Conservation (phyloP, 306 rosid genomes). For the Crataegus laevigata region DNA sequence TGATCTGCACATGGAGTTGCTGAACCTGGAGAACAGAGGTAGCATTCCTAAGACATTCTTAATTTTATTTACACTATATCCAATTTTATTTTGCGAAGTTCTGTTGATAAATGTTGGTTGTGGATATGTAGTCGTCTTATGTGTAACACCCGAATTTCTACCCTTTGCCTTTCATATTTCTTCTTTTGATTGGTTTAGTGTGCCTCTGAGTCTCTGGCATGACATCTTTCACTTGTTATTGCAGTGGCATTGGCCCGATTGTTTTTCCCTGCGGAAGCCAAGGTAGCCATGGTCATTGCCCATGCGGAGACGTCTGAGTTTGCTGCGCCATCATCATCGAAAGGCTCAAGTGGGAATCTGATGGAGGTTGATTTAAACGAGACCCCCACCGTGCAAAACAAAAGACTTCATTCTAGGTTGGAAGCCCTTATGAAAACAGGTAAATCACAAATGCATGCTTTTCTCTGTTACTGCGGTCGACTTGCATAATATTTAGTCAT, state of each 20-base stretch:
- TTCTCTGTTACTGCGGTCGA: not conserved
- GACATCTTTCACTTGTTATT: not conserved
- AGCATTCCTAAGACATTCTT: not conserved
- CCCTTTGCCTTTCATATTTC: not conserved
- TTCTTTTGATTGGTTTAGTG: not conserved
- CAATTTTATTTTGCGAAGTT: not conserved
- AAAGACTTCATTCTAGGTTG: slow-evolving; percentile 38
- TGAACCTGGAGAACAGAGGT: slow-evolving; percentile 51
- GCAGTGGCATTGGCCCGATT: slow-evolving; percentile 49
- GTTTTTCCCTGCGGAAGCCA: slow-evolving; percentile 43
- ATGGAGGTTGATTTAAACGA: slow-evolving; percentile 49
- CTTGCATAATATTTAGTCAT: not conserved
- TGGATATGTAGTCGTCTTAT: not conserved
- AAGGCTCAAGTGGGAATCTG: slow-evolving; percentile 31
- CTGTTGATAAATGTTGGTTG: not conserved
- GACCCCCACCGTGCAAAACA: slow-evolving; percentile 36
- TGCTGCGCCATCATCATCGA: slow-evolving; percentile 13
- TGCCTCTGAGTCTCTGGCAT: not conserved
- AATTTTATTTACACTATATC: no score
- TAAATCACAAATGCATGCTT: not conserved
- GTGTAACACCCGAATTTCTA: not conserved
- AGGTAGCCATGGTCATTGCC: slow-evolving; percentile 41
- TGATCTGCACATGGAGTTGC: slow-evolving; percentile 40
- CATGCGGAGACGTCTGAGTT: slow-evolving; percentile 30
- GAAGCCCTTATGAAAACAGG: slow-evolving; percentile 45